These are phyloP conservation scores for Smittium culicis DNA, from an alignment of 371 early-diverging fungal species.

Conservation along the genomic window DNA sequence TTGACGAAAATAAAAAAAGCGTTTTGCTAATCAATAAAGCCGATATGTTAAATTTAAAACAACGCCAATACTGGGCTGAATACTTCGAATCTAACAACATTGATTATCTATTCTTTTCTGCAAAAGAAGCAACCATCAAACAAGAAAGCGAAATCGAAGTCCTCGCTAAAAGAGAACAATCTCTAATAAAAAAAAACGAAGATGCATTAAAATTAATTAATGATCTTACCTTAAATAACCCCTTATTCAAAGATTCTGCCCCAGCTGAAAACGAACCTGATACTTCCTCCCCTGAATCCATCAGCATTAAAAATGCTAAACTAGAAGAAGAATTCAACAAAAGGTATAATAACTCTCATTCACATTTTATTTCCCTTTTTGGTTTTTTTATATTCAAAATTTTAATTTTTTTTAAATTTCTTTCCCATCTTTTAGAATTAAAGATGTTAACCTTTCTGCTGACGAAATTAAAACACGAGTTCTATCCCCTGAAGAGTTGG, in stretches of 20 bases:
- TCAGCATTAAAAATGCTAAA: slow-evolving; percentile 9
- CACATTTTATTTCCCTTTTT: too few relatives aligned
- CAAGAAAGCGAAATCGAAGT: slow-evolving; percentile 24
- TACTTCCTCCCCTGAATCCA: neutral
- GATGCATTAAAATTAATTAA: slow-evolving; percentile 10
- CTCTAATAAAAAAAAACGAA: slow-evolving; percentile 14
- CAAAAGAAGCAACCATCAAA: slow-evolving; percentile 46
- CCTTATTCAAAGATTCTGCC: neutral
- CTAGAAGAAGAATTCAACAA: slow-evolving; percentile 29
- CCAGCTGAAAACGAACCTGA: neutral
- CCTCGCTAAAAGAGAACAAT: slow-evolving; percentile 19
- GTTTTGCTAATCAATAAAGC: slow-evolving; percentile 94
- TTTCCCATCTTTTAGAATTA: slow-evolving; percentile 7
- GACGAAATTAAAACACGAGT: slow-evolving; percentile 35
- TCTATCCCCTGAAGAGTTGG: slow-evolving; percentile 42
- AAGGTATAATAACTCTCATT: neutral
- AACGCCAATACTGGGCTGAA: slow-evolving; percentile 76
- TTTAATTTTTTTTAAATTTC: neutral
- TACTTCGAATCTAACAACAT: slow-evolving; percentile 70
- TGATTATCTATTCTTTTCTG: slow-evolving; percentile 83
- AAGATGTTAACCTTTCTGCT: slow-evolving; percentile 8
- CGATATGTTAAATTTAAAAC: slow-evolving; percentile 77
- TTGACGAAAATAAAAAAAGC: slow-evolving; percentile 68
- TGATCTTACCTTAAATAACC: neutral
- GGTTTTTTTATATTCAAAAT: neutral